Evolutionary conservation across 768 basidiomycete species (phyloP).

Genomic region (Lactarius indigo): DNA sequence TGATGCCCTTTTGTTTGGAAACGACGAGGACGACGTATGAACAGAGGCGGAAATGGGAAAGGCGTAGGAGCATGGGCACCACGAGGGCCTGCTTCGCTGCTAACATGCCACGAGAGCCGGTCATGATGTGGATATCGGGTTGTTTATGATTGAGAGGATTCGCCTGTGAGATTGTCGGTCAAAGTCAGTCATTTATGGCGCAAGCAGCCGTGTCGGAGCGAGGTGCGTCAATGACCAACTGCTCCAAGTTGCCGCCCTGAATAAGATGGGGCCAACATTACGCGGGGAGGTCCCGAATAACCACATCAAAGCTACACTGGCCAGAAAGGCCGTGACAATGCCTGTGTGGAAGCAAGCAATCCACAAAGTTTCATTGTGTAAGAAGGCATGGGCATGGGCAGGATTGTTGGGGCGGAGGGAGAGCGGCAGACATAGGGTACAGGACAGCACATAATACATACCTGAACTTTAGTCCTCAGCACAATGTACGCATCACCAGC

Average conservation of each 20-base stretch:
- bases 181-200: background rate
- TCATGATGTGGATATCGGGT: slow-evolving; percentile 84
- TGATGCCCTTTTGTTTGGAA: slow-evolving; percentile 96
- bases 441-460: slow-evolving; percentile 37
- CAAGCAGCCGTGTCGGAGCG: background rate
- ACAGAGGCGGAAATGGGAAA: slow-evolving; percentile 90
- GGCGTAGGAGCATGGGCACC: slow-evolving; percentile 95
- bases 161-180: slow-evolving; percentile 48
- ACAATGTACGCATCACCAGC: slow-evolving; percentile 88
- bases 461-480: slow-evolving; percentile 90
- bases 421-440: background rate
- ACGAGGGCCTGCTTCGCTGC: slow-evolving; percentile 93
- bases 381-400: background rate
- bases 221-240: background rate
- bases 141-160: slow-evolving; percentile 94
- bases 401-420: background rate
- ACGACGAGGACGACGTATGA: slow-evolving; percentile 98
- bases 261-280: too few relatives aligned
- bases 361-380: background rate
- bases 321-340: background rate
- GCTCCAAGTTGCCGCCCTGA: background rate
- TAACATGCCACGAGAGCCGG: slow-evolving; percentile 81
- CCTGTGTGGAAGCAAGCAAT: background rate
- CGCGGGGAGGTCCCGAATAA: background rate
- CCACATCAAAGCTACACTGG: background rate